Percentiles rank a stretch among this genome's conserved stretches.
Evolutionary conservation across 805 yeast genomes (phyloP).

Genomic region (Cyberlindnera euphorbiiphila): DNA sequence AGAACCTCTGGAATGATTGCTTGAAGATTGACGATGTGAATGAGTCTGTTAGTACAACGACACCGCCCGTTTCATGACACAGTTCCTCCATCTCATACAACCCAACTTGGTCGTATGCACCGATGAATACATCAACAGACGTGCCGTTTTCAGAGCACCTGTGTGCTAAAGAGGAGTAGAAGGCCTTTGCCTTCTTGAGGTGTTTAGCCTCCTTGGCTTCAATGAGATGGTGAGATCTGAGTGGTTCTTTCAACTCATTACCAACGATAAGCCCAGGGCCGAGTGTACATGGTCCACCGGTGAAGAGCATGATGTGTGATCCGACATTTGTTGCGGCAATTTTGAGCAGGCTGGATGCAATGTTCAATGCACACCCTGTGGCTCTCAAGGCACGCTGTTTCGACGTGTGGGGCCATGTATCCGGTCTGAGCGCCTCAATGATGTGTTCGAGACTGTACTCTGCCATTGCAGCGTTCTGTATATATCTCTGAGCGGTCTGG

Average conservation of each 20-base stretch:
- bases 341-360: slow-evolving; percentile 39
- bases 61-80: slow-evolving; percentile 87
- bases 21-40: slow-evolving; percentile 93
- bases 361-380: slow-evolving; percentile 57
- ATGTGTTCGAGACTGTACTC: slow-evolving; percentile 49
- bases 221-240: slow-evolving; percentile 65
- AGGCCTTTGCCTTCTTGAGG: slow-evolving; percentile 41
- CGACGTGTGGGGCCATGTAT: slow-evolving; percentile 44
- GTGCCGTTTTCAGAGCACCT: slow-evolving; percentile 47
- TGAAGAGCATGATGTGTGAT: slow-evolving; percentile 49
- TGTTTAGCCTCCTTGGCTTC: slow-evolving; percentile 40
- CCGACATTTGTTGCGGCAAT: slow-evolving; percentile 44
- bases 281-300: slow-evolving; percentile 62
- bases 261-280: slow-evolving; percentile 65
- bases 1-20: slow-evolving; percentile 73
- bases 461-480: slow-evolving; percentile 21
- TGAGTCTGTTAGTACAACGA: slow-evolving; percentile 81
- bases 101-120: slow-evolving; percentile 83
- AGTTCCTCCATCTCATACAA: slow-evolving; percentile 88
- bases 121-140: slow-evolving; percentile 54
- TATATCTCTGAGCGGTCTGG: slow-evolving; percentile 14
- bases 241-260: slow-evolving; percentile 52
- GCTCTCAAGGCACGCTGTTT: slow-evolving; percentile 49
- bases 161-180: slow-evolving; percentile 47
- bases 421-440: slow-evolving; percentile 45